Base-by-base conservation (phyloP, 1,284 basidiomycete species). In the Farysia itapuensis region DNA sequence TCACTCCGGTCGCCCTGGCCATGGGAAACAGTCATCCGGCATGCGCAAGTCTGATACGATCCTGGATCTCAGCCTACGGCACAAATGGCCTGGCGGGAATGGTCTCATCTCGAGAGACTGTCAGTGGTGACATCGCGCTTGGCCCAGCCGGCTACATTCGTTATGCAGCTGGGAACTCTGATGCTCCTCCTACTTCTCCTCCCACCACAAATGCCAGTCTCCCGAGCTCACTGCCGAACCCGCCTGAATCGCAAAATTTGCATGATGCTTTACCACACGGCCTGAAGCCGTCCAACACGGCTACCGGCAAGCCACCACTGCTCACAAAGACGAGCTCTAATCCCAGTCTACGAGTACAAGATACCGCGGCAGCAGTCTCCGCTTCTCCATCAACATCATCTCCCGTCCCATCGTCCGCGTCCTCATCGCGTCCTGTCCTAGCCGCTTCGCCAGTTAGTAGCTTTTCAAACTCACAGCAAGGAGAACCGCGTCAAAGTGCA, bases 1-100 rank as follows among this genome's bases (percentile, higher is more conserved):
- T 67, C 22, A 48, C 53, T 13, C 57, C 73, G 4, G 73, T 70
- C 25, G 46, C 57, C 11, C 58, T 75, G 5, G 72, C 73, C 8
- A 16, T 42, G 4, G 60, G 45, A 18, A 59, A 58, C 21, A 64
- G 66, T 2, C 66, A 72, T 38, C 21, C 29, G 2, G 54, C 48
- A 14, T 67, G 59, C 24, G 67, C 54, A 32, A 43, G 49, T 13
- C 44, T 70, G 25, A 46, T 73, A 29, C 50, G 59, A 11, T 53
- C 54, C 24, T 71, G 69, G 60, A 46, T 57, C 29, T 44, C 57
- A 2, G 51, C 58, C 26, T 63, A 71, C 30, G 68, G 64, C 19
- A 47, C 51, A 22, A 61, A 70, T 29, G 69, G 69, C 2, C 30
- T 63, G 8, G 56, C 58, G 1, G 64, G 59, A 11, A 48, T 57